phyloP scores from a whole-genome alignment of 768 basidiomycete species.

The Psilocybe cyanescens region DNA sequence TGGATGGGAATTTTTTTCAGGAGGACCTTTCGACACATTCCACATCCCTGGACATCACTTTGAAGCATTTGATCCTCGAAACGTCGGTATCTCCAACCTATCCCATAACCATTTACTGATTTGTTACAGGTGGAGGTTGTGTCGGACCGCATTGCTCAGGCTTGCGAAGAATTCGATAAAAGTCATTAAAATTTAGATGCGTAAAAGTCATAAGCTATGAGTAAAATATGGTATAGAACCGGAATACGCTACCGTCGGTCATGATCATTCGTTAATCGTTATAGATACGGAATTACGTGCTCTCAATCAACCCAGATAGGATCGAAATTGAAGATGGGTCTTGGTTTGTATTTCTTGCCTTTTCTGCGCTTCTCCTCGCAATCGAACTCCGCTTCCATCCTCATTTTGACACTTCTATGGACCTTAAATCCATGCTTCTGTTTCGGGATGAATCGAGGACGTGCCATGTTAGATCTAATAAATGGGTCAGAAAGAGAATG shows the following conservation, averaged over 20 bases:
- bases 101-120: neutral
- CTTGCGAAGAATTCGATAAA: conserved; percentile 17
- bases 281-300: neutral
- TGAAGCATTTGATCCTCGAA: conserved; percentile 49
- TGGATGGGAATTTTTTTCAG: conserved; percentile 54
- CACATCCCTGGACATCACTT: conserved; percentile 75
- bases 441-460: conserved; percentile 42
- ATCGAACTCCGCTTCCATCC: conserved; percentile 55
- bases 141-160: conserved; percentile 24
- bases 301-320: conserved; percentile 40
- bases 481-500: neutral
- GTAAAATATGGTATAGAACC: neutral
- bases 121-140: conserved; percentile 14
- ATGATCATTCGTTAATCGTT: neutral
- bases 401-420: conserved; percentile 53
- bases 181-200: neutral
- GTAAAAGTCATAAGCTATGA: neutral
- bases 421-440: conserved; percentile 47
- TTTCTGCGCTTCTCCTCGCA: conserved; percentile 27
- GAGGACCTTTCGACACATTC: conserved; percentile 40
- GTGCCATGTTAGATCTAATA: conserved; percentile 39
- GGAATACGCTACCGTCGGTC: neutral
- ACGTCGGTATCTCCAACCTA: conserved; percentile 40
- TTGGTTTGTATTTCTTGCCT: conserved; percentile 36
- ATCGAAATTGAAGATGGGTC: conserved; percentile 30